A percentile compares a stretch with the other conserved stretches of the same genome.
These are phyloP conservation scores for Sclerotinia minor DNA, from an alignment of 2,329 filamentous ascomycete genomes.

Conservation along the genomic window DNA sequence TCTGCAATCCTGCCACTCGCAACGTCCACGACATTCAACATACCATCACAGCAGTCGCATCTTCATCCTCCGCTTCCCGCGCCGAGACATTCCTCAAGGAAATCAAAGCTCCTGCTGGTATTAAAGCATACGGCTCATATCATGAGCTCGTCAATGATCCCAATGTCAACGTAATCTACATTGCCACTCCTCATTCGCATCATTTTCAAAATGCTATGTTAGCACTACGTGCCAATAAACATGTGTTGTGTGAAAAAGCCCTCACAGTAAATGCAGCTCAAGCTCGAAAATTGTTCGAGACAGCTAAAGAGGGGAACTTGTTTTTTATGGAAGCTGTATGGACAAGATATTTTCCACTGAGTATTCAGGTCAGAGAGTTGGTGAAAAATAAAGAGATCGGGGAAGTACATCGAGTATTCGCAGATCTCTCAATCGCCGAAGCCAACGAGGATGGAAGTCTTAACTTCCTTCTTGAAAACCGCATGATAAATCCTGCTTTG, in stretches of 20 bases:
- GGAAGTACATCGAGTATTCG: constrained; percentile 47
- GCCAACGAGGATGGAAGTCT: constrained; percentile 53
- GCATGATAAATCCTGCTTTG: constrained; percentile 69
- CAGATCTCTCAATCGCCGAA: constrained; percentile 48
- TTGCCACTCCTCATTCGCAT: constrained; percentile 71
- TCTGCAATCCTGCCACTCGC: constrained; percentile 60
- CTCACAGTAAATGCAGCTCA: constrained; percentile 70
- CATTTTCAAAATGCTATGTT: constrained; percentile 71
- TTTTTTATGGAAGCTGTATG: constrained; percentile 68
- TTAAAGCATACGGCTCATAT: constrained; percentile 66
- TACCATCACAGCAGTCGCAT: constrained; percentile 63
- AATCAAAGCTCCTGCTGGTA: constrained; percentile 54
- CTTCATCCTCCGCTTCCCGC: constrained; percentile 59
- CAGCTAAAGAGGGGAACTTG: constrained; percentile 60
- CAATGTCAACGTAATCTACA: constrained; percentile 67
- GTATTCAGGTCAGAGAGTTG: constrained; percentile 58
- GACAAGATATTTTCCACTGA: constrained; percentile 70
- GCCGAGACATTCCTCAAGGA: constrained; percentile 63
- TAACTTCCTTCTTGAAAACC: constrained; percentile 48
- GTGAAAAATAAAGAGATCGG: constrained; percentile 43
- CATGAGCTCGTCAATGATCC: constrained; percentile 63
- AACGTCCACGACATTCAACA: constrained; percentile 61
- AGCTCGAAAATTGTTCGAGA: constrained; percentile 57
- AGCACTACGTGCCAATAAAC: constrained; percentile 63
- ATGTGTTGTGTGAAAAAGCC: constrained; percentile 71